Conservation (phyloP, 2,329 filamentous ascomycete species). For the Colletotrichum tabaci region DNA sequence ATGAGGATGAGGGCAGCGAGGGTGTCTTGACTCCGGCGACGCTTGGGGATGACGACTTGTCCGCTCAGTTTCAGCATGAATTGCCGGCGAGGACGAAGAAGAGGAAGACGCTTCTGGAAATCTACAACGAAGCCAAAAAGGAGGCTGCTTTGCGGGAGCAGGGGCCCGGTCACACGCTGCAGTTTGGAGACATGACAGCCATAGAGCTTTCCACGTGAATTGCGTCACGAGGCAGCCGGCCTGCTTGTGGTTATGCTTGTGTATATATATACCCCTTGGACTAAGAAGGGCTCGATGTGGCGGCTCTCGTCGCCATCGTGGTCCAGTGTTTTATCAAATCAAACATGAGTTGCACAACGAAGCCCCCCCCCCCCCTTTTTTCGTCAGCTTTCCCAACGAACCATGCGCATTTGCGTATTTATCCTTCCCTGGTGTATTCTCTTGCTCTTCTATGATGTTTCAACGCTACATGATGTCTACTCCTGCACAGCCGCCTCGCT, state of each 20-base stretch:
- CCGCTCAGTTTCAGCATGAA: no score
- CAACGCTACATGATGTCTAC: not conserved
- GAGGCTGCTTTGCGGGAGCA: not conserved
- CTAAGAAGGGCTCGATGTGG: not conserved
- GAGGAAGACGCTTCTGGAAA: not conserved
- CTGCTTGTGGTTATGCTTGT: no score
- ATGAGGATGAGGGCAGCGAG: not conserved
- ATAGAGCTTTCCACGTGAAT: not conserved
- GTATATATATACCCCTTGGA: no score
- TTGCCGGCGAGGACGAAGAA: not conserved
- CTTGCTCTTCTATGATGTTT: no score
- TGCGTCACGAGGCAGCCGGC: not conserved
- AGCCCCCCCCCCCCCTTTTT: not conserved
- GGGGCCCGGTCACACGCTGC: not conserved
- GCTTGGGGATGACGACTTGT: no score
- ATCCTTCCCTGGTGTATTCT: not conserved
- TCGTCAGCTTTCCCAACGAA: not conserved
- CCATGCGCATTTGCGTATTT: not conserved
- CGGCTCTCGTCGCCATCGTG: no score
- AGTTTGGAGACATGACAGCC: not conserved
- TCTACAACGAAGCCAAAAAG: not conserved
- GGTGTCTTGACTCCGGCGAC: not conserved
- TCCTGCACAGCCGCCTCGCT: conserved; percentile 5
- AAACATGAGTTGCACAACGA: no score
- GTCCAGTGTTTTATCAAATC: no score